Base-by-base conservation (phyloP, 179 eudicot species). In the Beta corolliflora region DNA sequence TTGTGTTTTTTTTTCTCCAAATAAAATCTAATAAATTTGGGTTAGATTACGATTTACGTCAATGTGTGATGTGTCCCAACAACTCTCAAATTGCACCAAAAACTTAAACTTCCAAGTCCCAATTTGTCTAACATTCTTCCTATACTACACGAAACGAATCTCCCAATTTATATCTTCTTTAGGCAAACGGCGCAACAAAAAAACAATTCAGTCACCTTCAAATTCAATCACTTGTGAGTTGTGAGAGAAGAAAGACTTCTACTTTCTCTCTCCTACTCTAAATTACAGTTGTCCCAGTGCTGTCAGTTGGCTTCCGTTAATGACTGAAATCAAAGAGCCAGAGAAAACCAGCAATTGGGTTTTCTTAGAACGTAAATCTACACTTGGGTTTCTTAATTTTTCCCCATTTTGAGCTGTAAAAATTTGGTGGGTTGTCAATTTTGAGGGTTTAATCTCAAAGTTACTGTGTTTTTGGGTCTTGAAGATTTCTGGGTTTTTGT, bases 71-170 rank as follows among this genome's bases (percentile, higher is more conserved):
- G 52, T 48, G 45, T 52, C 76, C n/a, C 3, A 25, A 13, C 76
- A 6, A 3, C n/a, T 52, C 60, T 52, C 0, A 52, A 72, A 72
- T 50, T 71, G 75, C 53, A 19, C 75, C 31, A 71, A 71, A n/a
- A n/a, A n/a, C n/a, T n/a, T n/a, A 56, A 48, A 67, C n/a, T 25
- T 4, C 7, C 1, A 25, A 48, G 15, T 60, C 46, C 31, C 18
- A 71, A 71, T 23, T 72, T 64, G 19, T 64, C 19, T 60, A 77
- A 80, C 84, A 84, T 77, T 84, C 81, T 71, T 61, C 21, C 76
- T 46, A 58, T 46, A 56, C 71, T 71, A 77, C 86, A 84, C 82
- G 86, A 77, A 84, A 84, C 84, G 86, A 84, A 84, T 84, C 84
- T 84, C 56, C 23, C 29, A 31, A 64, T 48, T 29, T 23, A 21